phyloP scores from a whole-genome alignment of 73 alveolate species.

The Effrenium voratum region DNA sequence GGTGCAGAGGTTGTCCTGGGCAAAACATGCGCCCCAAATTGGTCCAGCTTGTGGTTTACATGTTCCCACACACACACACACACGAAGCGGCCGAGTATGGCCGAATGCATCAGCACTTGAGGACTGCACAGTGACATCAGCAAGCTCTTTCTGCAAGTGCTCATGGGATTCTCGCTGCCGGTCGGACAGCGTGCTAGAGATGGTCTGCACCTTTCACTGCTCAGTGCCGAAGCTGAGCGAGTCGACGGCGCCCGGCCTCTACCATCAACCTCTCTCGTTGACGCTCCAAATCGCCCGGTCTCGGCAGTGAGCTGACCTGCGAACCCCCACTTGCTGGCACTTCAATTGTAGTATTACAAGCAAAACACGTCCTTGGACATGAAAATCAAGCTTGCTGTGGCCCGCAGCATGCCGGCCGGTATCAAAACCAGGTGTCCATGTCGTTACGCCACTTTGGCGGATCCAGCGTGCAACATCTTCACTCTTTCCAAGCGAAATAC shows the following conservation, averaged over 20 bases:
- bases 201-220: constrained; percentile 29
- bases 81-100: too few relatives aligned
- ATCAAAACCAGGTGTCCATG: too few relatives aligned
- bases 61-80: not conserved
- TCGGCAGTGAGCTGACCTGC: constrained; percentile 70
- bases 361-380: too few relatives aligned
- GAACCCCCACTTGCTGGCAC: not conserved
- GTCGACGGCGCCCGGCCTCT: constrained; percentile 11
- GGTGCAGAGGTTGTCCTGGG: constrained; percentile 58
- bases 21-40: not conserved
- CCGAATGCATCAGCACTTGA: too few relatives aligned
- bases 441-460: too few relatives aligned
- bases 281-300: constrained; percentile 50
- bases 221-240: not conserved
- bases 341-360: too few relatives aligned
- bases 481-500: too few relatives aligned
- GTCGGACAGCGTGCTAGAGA: constrained; percentile 42
- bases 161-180: constrained; percentile 62
- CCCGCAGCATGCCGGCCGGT: too few relatives aligned
- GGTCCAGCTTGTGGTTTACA: not conserved
- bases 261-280: constrained; percentile 72
- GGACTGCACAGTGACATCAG: constrained; percentile 33
- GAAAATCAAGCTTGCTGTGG: too few relatives aligned
- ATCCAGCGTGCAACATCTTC: too few relatives aligned
- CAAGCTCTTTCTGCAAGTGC: constrained; percentile 63